Base-by-base conservation (phyloP, 2,329 filamentous ascomycete species). In the Epichloe sibirici region DNA sequence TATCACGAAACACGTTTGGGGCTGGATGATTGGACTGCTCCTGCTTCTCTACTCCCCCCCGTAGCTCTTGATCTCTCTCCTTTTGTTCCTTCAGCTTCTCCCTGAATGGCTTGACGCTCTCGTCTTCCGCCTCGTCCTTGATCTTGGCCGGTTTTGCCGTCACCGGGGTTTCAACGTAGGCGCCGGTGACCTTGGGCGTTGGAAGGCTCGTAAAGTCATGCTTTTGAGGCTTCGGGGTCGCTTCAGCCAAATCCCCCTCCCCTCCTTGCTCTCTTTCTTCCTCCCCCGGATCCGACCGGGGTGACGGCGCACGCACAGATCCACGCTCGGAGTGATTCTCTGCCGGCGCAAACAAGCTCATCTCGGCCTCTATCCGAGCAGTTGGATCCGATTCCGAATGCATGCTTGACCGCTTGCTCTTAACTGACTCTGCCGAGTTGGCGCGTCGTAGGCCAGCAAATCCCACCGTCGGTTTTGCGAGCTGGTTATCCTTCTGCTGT, bases 251-350 rank as follows among this genome's bases (percentile, higher is more conserved):
- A 28, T 59, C 49, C 9, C 48, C 64, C 13, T 65, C 62, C 17
- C n/a, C n/a, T 37, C 66, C 62, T 4, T 15, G 48, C 34, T 34
- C 25, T 11, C 31, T 35, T 34, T 50, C 23, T 23, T 65, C 63
- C 17, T 66, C 63, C 68, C 68, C 68, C 4, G 53, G 62, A 8
- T 69, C 68, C 6, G 57, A 53, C 31, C 49, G 51, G 2, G 67
- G 66, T 0, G 78, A 81, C 2, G 73, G 69, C 4, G 74, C 77
- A 39, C 74, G 71, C 17, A 74, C 65, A 4, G 78, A 81, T 1
- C 77, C 77, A 44, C 68, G 71, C 58, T 81, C 78, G 1, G 78
- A 82, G 43, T 78, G 71, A 55, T 75, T 77, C 35, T 81, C 77
- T 15, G 65, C 59, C 0, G 72, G 74, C 13, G 76, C 78, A 62